A percentile compares a stretch with the other conserved stretches of the same genome.
Evolutionary conservation across 2,329 filamentous ascomycete genomes (phyloP).

Genomic region (Trichoderma endophyticum): DNA sequence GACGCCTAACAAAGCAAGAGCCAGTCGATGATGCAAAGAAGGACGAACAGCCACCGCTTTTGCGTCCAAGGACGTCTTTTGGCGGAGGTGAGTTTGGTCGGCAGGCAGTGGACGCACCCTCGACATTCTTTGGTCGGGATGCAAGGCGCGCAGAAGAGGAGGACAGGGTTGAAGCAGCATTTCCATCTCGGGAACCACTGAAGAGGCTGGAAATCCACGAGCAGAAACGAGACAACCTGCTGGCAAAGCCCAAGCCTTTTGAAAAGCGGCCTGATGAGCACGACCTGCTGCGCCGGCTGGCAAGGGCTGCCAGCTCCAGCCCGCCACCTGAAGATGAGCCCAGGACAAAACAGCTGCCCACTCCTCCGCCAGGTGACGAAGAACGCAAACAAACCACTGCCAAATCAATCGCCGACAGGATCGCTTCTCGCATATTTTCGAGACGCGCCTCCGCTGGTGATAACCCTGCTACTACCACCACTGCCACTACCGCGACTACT

Average conservation of each 20-base stretch:
- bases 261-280: slow-evolving; percentile 40
- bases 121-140: slow-evolving; percentile 38
- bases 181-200: background rate
- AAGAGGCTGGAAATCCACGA: slow-evolving; percentile 14
- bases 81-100: slow-evolving; percentile 30
- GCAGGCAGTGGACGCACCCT: slow-evolving; percentile 38
- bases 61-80: slow-evolving; percentile 27
- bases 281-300: slow-evolving; percentile 49
- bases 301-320: slow-evolving; percentile 46
- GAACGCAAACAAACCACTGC: background rate
- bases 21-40: background rate
- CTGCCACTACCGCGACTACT: background rate
- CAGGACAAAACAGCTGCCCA: slow-evolving; percentile 21
- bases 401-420: slow-evolving; percentile 16
- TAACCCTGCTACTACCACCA: slow-evolving; percentile 4
- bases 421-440: slow-evolving; percentile 21
- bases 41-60: slow-evolving; percentile 19
- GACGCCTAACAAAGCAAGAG: background rate
- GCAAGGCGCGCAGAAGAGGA: slow-evolving; percentile 15
- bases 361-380: slow-evolving; percentile 19
- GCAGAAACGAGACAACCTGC: background rate
- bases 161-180: background rate
- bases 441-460: slow-evolving; percentile 20
- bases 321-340: slow-evolving; percentile 33
- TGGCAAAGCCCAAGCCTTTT: background rate